These are phyloP conservation scores for Atalantia buxifolia DNA, from an alignment of 345 rosid genomes.

Conservation along the genomic window DNA sequence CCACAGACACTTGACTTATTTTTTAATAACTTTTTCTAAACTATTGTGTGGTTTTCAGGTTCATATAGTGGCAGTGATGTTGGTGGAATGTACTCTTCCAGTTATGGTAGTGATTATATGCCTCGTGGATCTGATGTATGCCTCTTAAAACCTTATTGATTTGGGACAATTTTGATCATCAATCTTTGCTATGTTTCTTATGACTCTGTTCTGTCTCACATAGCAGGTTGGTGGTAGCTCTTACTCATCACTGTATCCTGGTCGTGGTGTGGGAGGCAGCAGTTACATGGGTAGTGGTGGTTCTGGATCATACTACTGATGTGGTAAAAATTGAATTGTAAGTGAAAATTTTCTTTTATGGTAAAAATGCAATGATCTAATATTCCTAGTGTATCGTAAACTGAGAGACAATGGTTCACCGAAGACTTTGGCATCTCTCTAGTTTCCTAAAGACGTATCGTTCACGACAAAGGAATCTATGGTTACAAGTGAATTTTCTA, in stretches of 20 bases:
- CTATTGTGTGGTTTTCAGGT: slow-evolving; percentile 45
- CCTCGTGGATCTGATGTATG: slow-evolving; percentile 80
- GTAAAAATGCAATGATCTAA: slow-evolving; percentile 9
- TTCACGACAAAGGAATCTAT: slow-evolving; percentile 24
- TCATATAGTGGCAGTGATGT: slow-evolving; percentile 67
- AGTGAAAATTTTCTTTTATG: slow-evolving; percentile 10
- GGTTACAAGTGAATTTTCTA: slow-evolving; percentile 55
- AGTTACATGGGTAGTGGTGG: slow-evolving; percentile 77
- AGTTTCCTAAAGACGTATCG: slow-evolving; percentile 30
- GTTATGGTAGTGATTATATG: slow-evolving; percentile 68
- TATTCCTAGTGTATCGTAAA: slow-evolving; percentile 5
- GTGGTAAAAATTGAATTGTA: slow-evolving; percentile 32
- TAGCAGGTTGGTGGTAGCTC: slow-evolving; percentile 86
- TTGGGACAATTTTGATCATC: neutral
- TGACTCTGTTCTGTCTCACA: neutral
- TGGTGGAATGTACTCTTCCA: slow-evolving; percentile 76
- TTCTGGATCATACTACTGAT: slow-evolving; percentile 87
- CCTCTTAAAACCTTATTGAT: neutral
- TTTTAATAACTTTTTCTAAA: slow-evolving; percentile 8
- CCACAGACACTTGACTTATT: neutral
- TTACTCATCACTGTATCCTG: slow-evolving; percentile 76
- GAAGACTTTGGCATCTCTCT: slow-evolving; percentile 28
- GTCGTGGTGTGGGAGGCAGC: slow-evolving; percentile 81
- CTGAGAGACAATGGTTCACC: slow-evolving; percentile 27
- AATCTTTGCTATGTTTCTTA: neutral